Evolutionary conservation across 2,329 filamentous ascomycete genomes (phyloP).

Genomic region (Trichoderma gracile): DNA sequence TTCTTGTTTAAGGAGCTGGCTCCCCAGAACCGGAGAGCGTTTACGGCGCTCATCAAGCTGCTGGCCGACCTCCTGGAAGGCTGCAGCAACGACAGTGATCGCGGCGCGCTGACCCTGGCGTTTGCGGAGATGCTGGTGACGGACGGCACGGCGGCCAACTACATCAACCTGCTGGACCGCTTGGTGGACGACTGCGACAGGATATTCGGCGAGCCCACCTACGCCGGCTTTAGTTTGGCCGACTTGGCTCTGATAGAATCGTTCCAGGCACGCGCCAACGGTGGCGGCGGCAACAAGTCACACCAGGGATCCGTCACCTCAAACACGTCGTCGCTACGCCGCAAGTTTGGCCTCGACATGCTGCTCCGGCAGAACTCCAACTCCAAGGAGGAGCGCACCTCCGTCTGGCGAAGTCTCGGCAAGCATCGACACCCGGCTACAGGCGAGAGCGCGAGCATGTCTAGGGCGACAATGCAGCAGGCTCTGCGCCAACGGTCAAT

Average conservation of each 20-base stretch:
- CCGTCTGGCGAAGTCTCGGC: slow-evolving; percentile 85
- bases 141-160: slow-evolving; percentile 74
- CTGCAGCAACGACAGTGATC: slow-evolving; percentile 86
- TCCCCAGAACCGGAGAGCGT: slow-evolving; percentile 71
- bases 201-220: slow-evolving; percentile 70
- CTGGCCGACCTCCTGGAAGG: slow-evolving; percentile 85
- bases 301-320: slow-evolving; percentile 77
- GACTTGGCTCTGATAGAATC: slow-evolving; percentile 55
- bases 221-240: slow-evolving; percentile 42
- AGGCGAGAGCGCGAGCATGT: slow-evolving; percentile 63
- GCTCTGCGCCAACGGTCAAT: slow-evolving; percentile 69
- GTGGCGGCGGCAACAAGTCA: slow-evolving; percentile 52
- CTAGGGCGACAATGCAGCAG: slow-evolving; percentile 65
- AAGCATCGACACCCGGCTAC: slow-evolving; percentile 68
- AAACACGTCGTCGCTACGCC: slow-evolving; percentile 81
- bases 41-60: slow-evolving; percentile 80
- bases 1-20: slow-evolving; percentile 66
- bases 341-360: slow-evolving; percentile 78
- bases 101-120: slow-evolving; percentile 81
- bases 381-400: slow-evolving; percentile 74
- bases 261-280: slow-evolving; percentile 47
- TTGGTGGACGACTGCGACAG: slow-evolving; percentile 86
- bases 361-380: slow-evolving; percentile 79
- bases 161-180: slow-evolving; percentile 84
- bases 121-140: slow-evolving; percentile 85